Evolutionary conservation across 2,329 filamentous ascomycete genomes (phyloP).

Genomic region (Xylariales sp.): DNA sequence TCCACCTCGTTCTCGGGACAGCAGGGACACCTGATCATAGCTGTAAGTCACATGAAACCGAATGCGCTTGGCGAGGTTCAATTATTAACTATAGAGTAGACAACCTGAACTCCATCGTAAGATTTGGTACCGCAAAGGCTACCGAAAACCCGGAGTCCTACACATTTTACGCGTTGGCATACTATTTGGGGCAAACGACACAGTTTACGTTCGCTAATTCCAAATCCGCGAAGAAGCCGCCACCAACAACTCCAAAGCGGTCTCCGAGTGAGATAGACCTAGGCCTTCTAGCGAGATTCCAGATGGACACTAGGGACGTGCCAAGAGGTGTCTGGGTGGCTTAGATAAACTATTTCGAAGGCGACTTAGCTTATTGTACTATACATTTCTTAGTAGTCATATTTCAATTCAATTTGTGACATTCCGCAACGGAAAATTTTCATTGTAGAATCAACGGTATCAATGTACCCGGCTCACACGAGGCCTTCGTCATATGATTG

Average conservation of each 20-base stretch:
- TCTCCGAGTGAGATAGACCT: background rate
- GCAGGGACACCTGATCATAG: constrained; percentile 21
- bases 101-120: constrained; percentile 25
- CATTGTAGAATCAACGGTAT: no score
- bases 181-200: constrained; percentile 31
- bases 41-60: constrained; percentile 15
- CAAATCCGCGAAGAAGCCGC: constrained; percentile 22
- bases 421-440: no score
- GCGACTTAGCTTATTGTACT: background rate
- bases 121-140: constrained; percentile 21
- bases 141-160: constrained; percentile 30
- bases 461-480: no score
- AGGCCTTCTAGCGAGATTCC: constrained; percentile 1
- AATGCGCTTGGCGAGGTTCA: background rate
- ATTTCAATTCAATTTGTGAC: no score
- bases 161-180: constrained; percentile 29
- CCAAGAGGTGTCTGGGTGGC: constrained; percentile 17
- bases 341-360: constrained; percentile 4
- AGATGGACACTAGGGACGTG: background rate
- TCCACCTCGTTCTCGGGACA: constrained; percentile 26
- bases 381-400: no score
- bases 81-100: constrained; percentile 7
- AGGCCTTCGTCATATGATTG: no score
- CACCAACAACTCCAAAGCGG: constrained; percentile 17
- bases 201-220: constrained; percentile 33